Conservation (phyloP, 116 monocot species). For the Trichopus zeylanicus region DNA sequence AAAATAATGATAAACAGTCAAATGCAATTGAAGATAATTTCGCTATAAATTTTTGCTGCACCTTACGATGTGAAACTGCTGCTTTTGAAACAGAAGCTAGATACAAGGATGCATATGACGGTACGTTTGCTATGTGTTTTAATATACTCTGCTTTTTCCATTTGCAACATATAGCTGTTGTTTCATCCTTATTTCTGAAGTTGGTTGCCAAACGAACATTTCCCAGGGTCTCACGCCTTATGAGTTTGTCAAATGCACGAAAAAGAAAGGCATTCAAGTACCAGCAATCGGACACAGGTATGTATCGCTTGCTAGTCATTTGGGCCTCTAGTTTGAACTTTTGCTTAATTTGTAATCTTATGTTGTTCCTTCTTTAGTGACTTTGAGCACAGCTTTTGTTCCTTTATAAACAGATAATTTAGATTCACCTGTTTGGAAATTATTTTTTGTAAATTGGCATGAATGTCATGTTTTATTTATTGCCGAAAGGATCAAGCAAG, state of each 20-base stretch:
- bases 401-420: too few relatives aligned
- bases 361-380: neutral
- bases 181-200: neutral
- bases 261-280: constrained; percentile 94
- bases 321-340: neutral
- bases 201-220: neutral
- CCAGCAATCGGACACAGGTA: constrained; percentile 99
- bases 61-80: too few relatives aligned
- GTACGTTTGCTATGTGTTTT: constrained; percentile 22
- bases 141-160: neutral
- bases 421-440: too few relatives aligned
- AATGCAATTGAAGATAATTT: too few relatives aligned
- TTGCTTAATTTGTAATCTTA: neutral
- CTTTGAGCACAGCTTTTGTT: too few relatives aligned
- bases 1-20: too few relatives aligned
- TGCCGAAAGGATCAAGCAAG: constrained; percentile 79
- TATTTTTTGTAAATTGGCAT: neutral
- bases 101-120: constrained; percentile 92
- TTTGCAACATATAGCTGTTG: neutral
- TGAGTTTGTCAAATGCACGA: constrained; percentile 98
- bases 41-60: too few relatives aligned
- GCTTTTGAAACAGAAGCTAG: too few relatives aligned
- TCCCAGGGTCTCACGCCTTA: constrained; percentile 81
- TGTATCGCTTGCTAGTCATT: neutral
- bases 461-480: neutral